phyloP scores from a whole-genome alignment of 805 yeast species.

The Ogataea polymorpha region DNA sequence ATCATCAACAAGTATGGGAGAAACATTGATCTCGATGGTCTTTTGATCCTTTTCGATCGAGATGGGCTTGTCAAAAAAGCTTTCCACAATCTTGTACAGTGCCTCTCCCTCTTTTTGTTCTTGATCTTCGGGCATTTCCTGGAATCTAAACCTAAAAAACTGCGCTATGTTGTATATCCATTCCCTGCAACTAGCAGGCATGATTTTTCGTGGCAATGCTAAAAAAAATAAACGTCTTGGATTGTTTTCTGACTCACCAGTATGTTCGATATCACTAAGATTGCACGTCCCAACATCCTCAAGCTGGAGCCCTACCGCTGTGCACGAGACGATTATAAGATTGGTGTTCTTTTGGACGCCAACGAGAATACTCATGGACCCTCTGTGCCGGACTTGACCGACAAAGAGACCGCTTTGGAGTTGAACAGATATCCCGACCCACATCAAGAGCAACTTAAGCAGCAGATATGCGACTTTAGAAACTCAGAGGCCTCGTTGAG shows the following conservation, averaged over 20 bases:
- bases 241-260: conserved; percentile 19
- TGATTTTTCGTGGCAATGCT: conserved; percentile 3
- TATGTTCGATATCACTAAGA: conserved; percentile 50
- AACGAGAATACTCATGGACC: conserved; percentile 96
- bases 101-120: conserved; percentile 1
- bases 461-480: conserved; percentile 67
- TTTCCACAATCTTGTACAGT: background rate
- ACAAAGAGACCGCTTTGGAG: conserved; percentile 47
- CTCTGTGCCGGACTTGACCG: conserved; percentile 46
- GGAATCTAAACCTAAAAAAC: background rate
- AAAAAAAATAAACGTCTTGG: background rate
- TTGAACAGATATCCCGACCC: conserved; percentile 97
- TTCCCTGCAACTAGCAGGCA: background rate
- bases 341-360: conserved; percentile 88
- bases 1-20: conserved; percentile 4
- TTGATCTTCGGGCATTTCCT: background rate
- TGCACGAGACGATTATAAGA: conserved; percentile 92
- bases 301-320: conserved; percentile 88
- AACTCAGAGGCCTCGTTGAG: conserved; percentile 43
- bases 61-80: background rate
- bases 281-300: conserved; percentile 83
- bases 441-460: conserved; percentile 77
- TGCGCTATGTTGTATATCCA: background rate
- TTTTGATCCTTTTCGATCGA: background rate
- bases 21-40: background rate